Evolutionary conservation across 805 yeast genomes (phyloP), one percentile per base, ranked within the genome.

Genomic region (Ogataea trehalophila): DNA sequence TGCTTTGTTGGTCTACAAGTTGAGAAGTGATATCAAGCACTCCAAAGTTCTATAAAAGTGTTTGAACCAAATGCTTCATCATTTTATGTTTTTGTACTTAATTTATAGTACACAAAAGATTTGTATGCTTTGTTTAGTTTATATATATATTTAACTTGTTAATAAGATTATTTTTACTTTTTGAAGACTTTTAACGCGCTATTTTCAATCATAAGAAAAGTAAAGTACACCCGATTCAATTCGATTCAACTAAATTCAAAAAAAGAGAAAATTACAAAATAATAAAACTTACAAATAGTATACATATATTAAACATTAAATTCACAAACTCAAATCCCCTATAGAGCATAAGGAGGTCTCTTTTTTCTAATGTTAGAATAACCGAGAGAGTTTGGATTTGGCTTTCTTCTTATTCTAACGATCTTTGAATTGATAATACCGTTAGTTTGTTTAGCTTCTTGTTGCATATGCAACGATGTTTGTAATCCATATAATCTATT

Each of bases 11-110:
- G 72, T 80, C 20, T 75, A 73, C 60, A 72, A 79, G 58, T 65
- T 82, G 39, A 76, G 85, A 66, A 78, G 71, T 52, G 87, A 82
- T 52, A 79, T 82, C 47, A 81, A 79, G 55, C 84, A 79, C 56
- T 69, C 83, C 8, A 82, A 82, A 53, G 68, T 82, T 40, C 69
- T 81, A 47, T 80, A 60, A 65, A 29, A 6, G 11, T 26, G 31
- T 26, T 20, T 4, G 9, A 26, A 26, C 7, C 4, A 5, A 26
- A 26, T 26, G 9, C 13, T 9, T 3, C 31, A 9, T 26, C 11
- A 9, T 26, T 26, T 11, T 7, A 13, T 26, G 31, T 6, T 26
- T 26, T 6, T 26, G 9, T 26, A 2, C 13, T 13, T 26, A 3
- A 20, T 20, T 20, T 26, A 11, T 26, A 26, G 11, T 26, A 11